Percentiles rank a stretch among this genome's conserved stretches.
Conservation (phyloP, 140 eudicot species). For the Senecio squalidus region DNA sequence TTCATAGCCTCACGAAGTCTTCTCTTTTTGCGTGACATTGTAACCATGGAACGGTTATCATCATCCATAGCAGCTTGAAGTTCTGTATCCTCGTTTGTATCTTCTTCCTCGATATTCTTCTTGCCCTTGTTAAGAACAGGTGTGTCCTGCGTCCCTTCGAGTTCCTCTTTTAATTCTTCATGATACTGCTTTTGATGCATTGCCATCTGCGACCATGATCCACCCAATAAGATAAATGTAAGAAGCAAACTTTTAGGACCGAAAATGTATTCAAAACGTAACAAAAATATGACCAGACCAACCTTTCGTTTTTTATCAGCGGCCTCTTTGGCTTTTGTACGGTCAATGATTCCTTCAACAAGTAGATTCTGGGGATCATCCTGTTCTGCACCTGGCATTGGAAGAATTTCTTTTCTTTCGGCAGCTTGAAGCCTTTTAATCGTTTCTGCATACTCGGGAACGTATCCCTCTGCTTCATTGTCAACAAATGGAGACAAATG, state of each 20-base stretch:
- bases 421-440: slow-evolving; percentile 90
- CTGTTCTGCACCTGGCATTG: slow-evolving; percentile 75
- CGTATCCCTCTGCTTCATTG: slow-evolving; percentile 84
- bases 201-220: slow-evolving; percentile 40
- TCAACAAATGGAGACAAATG: slow-evolving; percentile 97
- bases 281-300: background rate
- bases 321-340: slow-evolving; percentile 78
- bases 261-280: background rate
- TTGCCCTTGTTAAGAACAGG: slow-evolving; percentile 15
- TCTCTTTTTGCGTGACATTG: too few relatives aligned
- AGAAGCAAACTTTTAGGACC: background rate
- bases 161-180: slow-evolving; percentile 49
- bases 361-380: slow-evolving; percentile 67
- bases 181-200: slow-evolving; percentile 54
- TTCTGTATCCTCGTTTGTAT: background rate
- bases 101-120: slow-evolving; percentile 13
- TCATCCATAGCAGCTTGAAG: too few relatives aligned
- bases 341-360: slow-evolving; percentile 57
- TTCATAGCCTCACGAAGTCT: too few relatives aligned
- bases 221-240: background rate
- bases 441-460: slow-evolving; percentile 86
- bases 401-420: slow-evolving; percentile 76
- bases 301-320: slow-evolving; percentile 36
- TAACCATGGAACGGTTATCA: too few relatives aligned
- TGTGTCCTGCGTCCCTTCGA: slow-evolving; percentile 32